Base-by-base conservation (phyloP, 768 basidiomycete genomes). In the Kwoniella bestiolae region DNA sequence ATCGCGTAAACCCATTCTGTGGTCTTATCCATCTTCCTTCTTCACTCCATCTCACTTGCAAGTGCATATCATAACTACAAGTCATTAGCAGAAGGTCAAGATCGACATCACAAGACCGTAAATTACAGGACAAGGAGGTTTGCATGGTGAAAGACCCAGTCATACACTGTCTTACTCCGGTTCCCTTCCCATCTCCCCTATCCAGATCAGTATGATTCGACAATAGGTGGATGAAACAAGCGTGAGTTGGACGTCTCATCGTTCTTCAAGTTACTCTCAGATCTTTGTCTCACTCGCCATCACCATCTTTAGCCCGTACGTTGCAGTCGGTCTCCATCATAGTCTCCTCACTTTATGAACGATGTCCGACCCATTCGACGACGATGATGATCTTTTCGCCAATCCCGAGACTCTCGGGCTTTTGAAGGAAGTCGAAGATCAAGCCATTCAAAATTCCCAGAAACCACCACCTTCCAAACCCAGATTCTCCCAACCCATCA, bases 331-430 rank as follows among this genome's bases (percentile, higher is more conserved):
- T n/a, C n/a, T n/a, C n/a, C n/a, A n/a, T n/a, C n/a, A n/a, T n/a
- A n/a, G n/a, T n/a, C n/a, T n/a, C n/a, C n/a, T n/a, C n/a, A n/a
- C n/a, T n/a, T n/a, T n/a, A n/a, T n/a, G n/a, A 12, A 26, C 38
- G 14, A 47, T 62, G 26, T 71, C 71, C 25, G 74, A 75, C 51
- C 65, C 68, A 29, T 73, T 60, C 62, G 75, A 75, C 61, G 63
- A 65, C 41, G 73, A 77, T 38, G 73, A 74, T 41, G 55, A 51
- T 21, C 49, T 74, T 45, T 75, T 74, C 56, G 56, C 65, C 21
- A 56, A 75, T 47, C 63, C 63, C 12, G 63, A 66, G n/a, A 68
- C 65, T 3, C 52, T 77, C 29, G 58, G 63, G 8, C 25, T 52
- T 3, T 21, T 77, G 5, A 69, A 66, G 14, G 71, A 67, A 0